phyloP scores from a whole-genome alignment of 139 green algal genomes.

The Chlorella sp. region DNA sequence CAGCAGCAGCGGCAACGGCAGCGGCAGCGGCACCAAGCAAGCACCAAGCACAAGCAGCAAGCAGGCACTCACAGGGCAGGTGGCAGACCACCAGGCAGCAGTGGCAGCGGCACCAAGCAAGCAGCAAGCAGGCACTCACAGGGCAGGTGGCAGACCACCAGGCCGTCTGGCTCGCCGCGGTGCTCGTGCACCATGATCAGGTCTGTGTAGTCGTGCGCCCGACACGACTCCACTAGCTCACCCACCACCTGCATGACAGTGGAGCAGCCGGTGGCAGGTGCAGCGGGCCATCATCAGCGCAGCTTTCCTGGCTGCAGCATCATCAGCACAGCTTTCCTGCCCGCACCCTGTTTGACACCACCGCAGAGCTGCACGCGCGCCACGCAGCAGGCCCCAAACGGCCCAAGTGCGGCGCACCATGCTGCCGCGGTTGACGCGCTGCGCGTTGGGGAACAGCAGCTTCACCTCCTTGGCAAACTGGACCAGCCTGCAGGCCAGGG shows the following conservation, averaged over 20 bases:
- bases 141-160: conserved; percentile 97
- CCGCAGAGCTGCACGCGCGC: background rate
- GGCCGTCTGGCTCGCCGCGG: conserved; percentile 94
- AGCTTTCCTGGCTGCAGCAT: background rate
- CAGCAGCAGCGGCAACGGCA: too few relatives aligned
- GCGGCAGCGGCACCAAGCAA: too few relatives aligned
- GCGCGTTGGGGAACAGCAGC: conserved; percentile 91
- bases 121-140: conserved; percentile 34
- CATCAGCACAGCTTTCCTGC: background rate
- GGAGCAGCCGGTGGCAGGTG: background rate
- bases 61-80: conserved; percentile 74
- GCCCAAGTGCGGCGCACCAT: conserved; percentile 47
- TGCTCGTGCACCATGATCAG: conserved; percentile 98
- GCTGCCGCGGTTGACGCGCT: conserved; percentile 91
- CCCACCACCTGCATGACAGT: conserved; percentile 64
- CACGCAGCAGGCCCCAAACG: background rate
- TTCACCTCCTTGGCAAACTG: conserved; percentile 99
- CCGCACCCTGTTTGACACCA: too few relatives aligned
- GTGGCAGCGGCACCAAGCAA: too few relatives aligned
- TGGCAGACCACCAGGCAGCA: conserved; percentile 91
- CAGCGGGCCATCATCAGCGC: background rate
- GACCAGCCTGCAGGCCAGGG: conserved; percentile 59
- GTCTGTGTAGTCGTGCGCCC: conserved; percentile 94
- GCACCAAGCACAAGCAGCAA: too few relatives aligned
- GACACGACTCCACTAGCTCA: conserved; percentile 90